A percentile compares a stretch with the other conserved stretches of the same genome.
Conservation (phyloP, 306 rosid species). For the Senna siamea region DNA sequence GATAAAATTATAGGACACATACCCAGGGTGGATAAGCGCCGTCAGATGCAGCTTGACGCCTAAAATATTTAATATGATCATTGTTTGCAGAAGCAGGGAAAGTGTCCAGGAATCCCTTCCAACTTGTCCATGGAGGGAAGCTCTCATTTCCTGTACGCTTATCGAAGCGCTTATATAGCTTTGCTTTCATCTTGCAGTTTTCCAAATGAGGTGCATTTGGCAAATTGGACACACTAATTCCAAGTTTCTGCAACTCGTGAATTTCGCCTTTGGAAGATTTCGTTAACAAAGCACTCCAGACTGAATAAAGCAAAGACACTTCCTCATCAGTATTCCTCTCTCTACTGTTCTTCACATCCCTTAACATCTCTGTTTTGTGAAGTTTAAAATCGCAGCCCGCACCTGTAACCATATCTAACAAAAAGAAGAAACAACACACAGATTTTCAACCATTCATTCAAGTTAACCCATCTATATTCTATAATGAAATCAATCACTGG, state of each 20-base stretch:
- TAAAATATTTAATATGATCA: constrained; percentile 41
- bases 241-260: constrained; percentile 43
- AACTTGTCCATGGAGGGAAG: constrained; percentile 76
- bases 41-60: constrained; percentile 44
- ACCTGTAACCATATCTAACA: constrained; percentile 39
- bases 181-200: constrained; percentile 62
- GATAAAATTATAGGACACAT: constrained; percentile 30
- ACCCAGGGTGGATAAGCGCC: constrained; percentile 81
- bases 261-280: constrained; percentile 35
- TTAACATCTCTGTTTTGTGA: constrained; percentile 45
- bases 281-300: constrained; percentile 66
- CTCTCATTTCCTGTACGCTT: constrained; percentile 53
- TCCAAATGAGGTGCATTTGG: constrained; percentile 90
- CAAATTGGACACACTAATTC: constrained; percentile 49
- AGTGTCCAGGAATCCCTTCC: constrained; percentile 63
- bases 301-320: constrained; percentile 63
- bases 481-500: constrained; percentile 23
- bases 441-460: constrained; percentile 5
- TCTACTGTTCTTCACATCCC: constrained; percentile 37
- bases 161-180: constrained; percentile 52
- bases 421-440: background rate
- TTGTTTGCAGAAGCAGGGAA: constrained; percentile 50
- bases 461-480: no score
- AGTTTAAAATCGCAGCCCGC: constrained; percentile 47
- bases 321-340: constrained; percentile 46